These are phyloP conservation scores for Oenanthe sinensis DNA, from an alignment of 129 eudicot species.

Conservation along the genomic window DNA sequence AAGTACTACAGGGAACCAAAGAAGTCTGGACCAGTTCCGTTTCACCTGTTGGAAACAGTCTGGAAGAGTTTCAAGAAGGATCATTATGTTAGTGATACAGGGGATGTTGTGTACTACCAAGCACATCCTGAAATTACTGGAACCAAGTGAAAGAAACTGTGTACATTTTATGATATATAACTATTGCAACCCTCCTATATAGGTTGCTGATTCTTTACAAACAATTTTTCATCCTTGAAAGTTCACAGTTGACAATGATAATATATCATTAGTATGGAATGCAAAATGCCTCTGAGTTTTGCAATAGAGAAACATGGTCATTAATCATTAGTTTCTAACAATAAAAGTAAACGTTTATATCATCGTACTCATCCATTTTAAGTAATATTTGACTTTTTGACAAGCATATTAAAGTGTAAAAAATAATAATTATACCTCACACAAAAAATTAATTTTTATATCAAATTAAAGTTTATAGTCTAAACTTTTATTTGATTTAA, in stretches of 20 bases:
- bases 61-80: slow-evolving; percentile 14
- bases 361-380: too few relatives aligned
- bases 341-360: neutral
- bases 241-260: neutral
- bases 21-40: slow-evolving; percentile 19
- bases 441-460: too few relatives aligned
- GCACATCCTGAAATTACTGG: slow-evolving; percentile 15
- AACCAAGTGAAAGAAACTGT: neutral
- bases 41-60: slow-evolving; percentile 16
- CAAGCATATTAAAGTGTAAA: too few relatives aligned
- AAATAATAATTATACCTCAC: too few relatives aligned
- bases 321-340: neutral
- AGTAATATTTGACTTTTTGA: too few relatives aligned
- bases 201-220: neutral
- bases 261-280: neutral
- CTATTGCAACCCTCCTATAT: slow-evolving; percentile 2
- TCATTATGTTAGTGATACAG: slow-evolving; percentile 24
- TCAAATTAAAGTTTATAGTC: too few relatives aligned
- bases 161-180: neutral
- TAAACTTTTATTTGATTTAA: too few relatives aligned
- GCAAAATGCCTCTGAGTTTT: neutral
- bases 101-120: slow-evolving; percentile 28
- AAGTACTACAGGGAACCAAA: slow-evolving; percentile 28
- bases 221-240: neutral
- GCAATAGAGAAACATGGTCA: neutral